Evolutionary conservation across 75 land plant species (phyloP), one percentile per base, ranked within the genome.

Genomic region (Pinus taeda): DNA sequence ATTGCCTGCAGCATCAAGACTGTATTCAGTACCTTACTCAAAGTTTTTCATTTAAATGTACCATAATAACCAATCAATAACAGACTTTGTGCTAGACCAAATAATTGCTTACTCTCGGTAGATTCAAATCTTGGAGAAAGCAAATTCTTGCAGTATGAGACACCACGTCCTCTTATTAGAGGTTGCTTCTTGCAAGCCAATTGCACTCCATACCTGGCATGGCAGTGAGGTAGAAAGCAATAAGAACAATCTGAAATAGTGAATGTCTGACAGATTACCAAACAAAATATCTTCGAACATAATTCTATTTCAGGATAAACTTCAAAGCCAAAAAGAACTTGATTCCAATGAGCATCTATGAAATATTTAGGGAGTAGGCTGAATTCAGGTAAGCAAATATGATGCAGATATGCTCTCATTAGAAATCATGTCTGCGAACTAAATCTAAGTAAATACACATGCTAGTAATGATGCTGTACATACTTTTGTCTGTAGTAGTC

Each of bases 401-500:
- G 42, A 20, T 37, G 45, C n/a, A 42, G 42, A 6, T 69, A 6
- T 69, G 22, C 55, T 69, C 72, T 39, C 3, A n/a, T 20, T 18
- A 69, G 2, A 39, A 6, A 67, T 7, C 9, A 20, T 49, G 55
- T 2, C 55, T 2, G 4, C 15, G 15, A 65, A 33, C 42, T 65
- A 65, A 17, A 65, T 17, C 20, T 9, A n/a, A 8, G 14, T n/a
- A 69, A 69, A 42, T 69, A 17, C 72, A 42, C 4, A 39, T 69
- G 45, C 53, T 69, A 42, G 55, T 18, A 14, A 64, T 30, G 15
- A 1, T 15, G 3, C 6, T 71, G 58, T 57, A 57, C 87, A 26
- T 91, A 95, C 99, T 97, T 97, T 74, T 97, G 95, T 81, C 83
- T 88, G 77, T 97, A 97, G 75, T 97, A 97, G 80, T 97, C 99